Evolutionary conservation across 176 grass and related monocot genomes (phyloP), one percentile per base, ranked within the genome.

Genomic region (Pharus latifolius): DNA sequence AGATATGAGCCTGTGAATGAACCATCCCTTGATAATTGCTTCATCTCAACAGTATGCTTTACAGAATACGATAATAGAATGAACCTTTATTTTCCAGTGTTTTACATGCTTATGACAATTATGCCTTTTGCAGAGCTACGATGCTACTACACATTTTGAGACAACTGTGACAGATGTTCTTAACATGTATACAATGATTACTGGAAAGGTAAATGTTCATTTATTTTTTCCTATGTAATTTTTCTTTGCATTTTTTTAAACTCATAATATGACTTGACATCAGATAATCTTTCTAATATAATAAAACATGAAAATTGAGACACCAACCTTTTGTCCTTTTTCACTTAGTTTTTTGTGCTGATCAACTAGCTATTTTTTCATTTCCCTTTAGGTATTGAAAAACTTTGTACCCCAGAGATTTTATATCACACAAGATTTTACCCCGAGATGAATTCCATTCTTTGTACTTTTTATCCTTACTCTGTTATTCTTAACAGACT

Each of bases 71-170:
- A 69, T 22, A 45, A 47, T n/a, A 46, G 63, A 56, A 3, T 28
- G 34, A 68, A 33, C 31, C 54, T 56, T 63, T 20, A 16, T 41
- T 63, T 74, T 49, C 10, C 55, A 26, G 23, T 51, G 9, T 73
- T 44, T 27, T 31, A 61, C 40, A 87, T 78, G 25, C 37, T 66
- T 60, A 42, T 68, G 26, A 33, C 43, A 56, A 54, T 60, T 85
- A 35, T 48, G 67, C 74, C 75, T 46, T 16, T 7, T 82, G 33
- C 70, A 96, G 92, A 96, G 88, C 79, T 92, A 92, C 72, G 92
- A 96, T 87, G 92, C 85, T 62, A 89, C 92, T 56, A 92, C 92
- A 13, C 88, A 96, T 89, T 96, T 96, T 78, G 92, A 96, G 63
- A 89, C 85, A 49, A 96, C 92, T 24, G 88, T 96, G 30, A 79